A percentile compares a stretch with the other conserved stretches of the same genome.
Evolutionary conservation across 2,329 filamentous ascomycete species (phyloP).

Genomic region (Colletotrichum sp.): DNA sequence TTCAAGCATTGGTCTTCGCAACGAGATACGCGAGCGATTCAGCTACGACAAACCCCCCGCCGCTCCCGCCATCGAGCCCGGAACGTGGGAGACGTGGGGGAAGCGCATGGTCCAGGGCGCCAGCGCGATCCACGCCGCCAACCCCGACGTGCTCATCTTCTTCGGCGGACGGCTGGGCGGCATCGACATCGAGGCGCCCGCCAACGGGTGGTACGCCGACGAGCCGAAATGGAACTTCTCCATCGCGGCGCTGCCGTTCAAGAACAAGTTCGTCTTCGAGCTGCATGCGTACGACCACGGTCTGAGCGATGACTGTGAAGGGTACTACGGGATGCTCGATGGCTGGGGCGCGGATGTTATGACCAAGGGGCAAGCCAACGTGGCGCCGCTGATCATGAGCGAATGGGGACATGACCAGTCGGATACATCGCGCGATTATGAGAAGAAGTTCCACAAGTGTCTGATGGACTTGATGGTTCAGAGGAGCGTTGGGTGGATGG

Average conservation of each 20-base stretch:
- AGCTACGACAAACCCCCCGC: slow-evolving; percentile 43
- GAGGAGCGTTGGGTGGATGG: slow-evolving; percentile 42
- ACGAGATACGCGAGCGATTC: slow-evolving; percentile 36
- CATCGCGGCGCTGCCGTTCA: slow-evolving; percentile 42
- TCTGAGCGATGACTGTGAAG: background rate
- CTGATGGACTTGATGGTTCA: slow-evolving; percentile 43
- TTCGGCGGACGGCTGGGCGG: slow-evolving; percentile 37
- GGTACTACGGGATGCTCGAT: background rate
- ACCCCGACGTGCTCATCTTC: slow-evolving; percentile 52
- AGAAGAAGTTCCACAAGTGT: slow-evolving; percentile 47
- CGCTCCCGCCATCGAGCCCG: slow-evolving; percentile 49
- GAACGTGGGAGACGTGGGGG: slow-evolving; percentile 54
- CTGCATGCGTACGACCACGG: slow-evolving; percentile 42
- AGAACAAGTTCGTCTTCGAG: slow-evolving; percentile 46
- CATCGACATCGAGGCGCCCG: slow-evolving; percentile 30
- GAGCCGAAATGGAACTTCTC: slow-evolving; percentile 19
- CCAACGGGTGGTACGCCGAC: slow-evolving; percentile 26
- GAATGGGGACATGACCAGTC: slow-evolving; percentile 16
- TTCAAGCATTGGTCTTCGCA: slow-evolving; percentile 46
- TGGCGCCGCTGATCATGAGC: slow-evolving; percentile 11
- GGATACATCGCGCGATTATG: background rate
- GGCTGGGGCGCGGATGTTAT: background rate
- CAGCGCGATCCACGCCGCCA: slow-evolving; percentile 46
- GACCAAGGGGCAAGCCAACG: background rate
- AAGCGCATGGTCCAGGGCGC: slow-evolving; percentile 46